Percentiles rank a stretch among this genome's conserved stretches.
Evolutionary conservation across 495 filamentous ascomycete genomes (phyloP).

Genomic region (Letharia columbiana): DNA sequence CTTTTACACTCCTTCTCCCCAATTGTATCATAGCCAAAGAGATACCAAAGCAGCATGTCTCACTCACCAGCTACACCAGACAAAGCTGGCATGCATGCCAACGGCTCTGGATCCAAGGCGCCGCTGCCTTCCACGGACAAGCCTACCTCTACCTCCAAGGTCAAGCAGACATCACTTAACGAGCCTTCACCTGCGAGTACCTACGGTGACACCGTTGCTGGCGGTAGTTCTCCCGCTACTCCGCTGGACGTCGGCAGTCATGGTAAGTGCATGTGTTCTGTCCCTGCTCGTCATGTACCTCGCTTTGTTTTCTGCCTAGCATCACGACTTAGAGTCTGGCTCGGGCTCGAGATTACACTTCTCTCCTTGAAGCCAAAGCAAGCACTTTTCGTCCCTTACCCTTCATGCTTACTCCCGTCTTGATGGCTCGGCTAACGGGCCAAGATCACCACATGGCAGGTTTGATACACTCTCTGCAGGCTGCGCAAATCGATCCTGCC

Average conservation of each 20-base stretch:
- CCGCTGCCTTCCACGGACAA: slow-evolving; percentile 15
- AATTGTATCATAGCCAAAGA: neutral
- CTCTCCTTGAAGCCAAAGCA: neutral
- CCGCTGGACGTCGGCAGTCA: slow-evolving; percentile 20
- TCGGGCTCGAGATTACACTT: neutral
- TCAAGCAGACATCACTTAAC: slow-evolving; percentile 20
- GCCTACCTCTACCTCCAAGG: slow-evolving; percentile 15
- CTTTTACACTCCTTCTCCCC: neutral
- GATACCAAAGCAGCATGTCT: slow-evolving; percentile 16
- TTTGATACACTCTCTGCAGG: slow-evolving; percentile 18
- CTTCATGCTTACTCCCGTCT: neutral
- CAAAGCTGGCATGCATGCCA: slow-evolving; percentile 11
- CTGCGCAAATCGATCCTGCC: slow-evolving; percentile 20
- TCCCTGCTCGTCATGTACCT: neutral
- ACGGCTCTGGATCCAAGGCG: slow-evolving; percentile 3
- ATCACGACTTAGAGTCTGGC: neutral
- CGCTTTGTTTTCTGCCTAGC: neutral
- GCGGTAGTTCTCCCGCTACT: slow-evolving; percentile 29
- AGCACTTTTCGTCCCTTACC: neutral
- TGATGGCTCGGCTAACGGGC: slow-evolving; percentile 1
- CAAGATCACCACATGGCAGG: slow-evolving; percentile 5
- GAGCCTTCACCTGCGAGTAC: slow-evolving; percentile 36
- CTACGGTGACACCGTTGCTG: slow-evolving; percentile 29
- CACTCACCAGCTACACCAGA: slow-evolving; percentile 24
- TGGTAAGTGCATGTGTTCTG: slow-evolving; percentile 19